Evolutionary conservation across 805 yeast species (phyloP), one percentile per base, ranked within the genome.

Genomic region (Lipomyces yamanashiensis): DNA sequence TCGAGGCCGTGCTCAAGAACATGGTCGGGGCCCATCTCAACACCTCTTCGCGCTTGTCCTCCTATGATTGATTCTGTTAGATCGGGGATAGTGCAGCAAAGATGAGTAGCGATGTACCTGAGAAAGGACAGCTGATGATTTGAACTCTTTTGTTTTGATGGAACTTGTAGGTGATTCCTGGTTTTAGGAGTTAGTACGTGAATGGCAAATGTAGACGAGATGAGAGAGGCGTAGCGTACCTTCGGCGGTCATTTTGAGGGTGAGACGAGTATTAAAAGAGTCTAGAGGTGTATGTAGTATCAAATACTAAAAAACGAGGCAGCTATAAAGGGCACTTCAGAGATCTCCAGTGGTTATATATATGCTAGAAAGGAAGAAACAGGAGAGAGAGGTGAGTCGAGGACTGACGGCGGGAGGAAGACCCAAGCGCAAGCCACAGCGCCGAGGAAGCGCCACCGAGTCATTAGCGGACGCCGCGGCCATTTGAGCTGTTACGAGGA

Each of bases 21-120:
- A 75, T 85, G 88, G 64, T 86, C 83, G n/a, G 99, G 98, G 41
- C 98, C 99, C 56, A 85, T 82, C 73, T 93, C 99, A 45, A 93
- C 98, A 67, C 99, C 99, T 28, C 86, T 83, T 73, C 90, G 90
- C 47, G 91, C 92, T 76, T 93, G 99, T 66, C 99, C 99, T 28
- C 98, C 98, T 49, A 40, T 12, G 15, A 33, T 44, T n/a, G 58
- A 39, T 15, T 15, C 41, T 12, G 28, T 17, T 28, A 13, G 28
- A 45, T 2, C 21, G 19, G 21, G 15, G 23, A 15, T 39, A 40
- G 13, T 23, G 15, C 7, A n/a, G 48, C 19, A 15, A 28, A 28
- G n/a, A 21, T n/a, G 17, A 33, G n/a, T 7, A 19, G 44, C 13
- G n/a, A 10, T 10, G 13, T 41, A 63, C 67, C 67, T 43, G 92